Base-by-base conservation (phyloP, 2,329 filamentous ascomycete species). In the Calonectria fujianensis region DNA sequence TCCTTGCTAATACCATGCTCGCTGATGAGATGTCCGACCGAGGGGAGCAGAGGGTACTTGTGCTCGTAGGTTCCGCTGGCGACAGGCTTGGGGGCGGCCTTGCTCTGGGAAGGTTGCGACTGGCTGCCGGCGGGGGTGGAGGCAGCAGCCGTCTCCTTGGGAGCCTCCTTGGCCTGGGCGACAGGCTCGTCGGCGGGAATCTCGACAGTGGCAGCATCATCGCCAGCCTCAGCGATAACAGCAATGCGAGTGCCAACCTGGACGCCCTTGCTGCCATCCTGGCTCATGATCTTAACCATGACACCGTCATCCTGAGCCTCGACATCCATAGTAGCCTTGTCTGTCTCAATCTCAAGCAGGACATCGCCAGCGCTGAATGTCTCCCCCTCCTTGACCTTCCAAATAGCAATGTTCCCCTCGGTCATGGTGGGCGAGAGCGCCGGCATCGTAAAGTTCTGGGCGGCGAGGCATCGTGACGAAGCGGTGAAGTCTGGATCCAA, bases 261-360 rank as follows among this genome's bases (percentile, higher is more conserved):
- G 45, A 98, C 90, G 61, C 88, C 89, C 88, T 97, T 97, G 84
- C 90, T 90, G 69, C 95, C 95, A 82, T 96, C 93, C 54, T 88
- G 88, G 83, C 92, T 88, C 82, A 93, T 91, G 80, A 98, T 96
- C 89, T 97, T 97, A 83, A 96, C 93, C 85, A 98, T 87, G 79
- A 96, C 89, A 52, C 96, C 95, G 83, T 97, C 95, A 57, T 98
- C 95, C 87, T 97, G 95, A 51, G 95, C 95, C 88, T 98, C 96
- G 32, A 98, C 95, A 80, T 98, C 96, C 95, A 98, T 98, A 72
- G 95, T 95, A 71, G 95, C 95, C 89, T 98, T 98, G 86, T 98
- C 95, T 74, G 95, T 98, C 88, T 98, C 95, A 84, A 98, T 97
- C 86, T 98, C 95, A 74, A 98, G 92, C 67, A 98, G 90, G 39